Base-by-base conservation (phyloP, 768 basidiomycete genomes). In the Zangia roseola region DNA sequence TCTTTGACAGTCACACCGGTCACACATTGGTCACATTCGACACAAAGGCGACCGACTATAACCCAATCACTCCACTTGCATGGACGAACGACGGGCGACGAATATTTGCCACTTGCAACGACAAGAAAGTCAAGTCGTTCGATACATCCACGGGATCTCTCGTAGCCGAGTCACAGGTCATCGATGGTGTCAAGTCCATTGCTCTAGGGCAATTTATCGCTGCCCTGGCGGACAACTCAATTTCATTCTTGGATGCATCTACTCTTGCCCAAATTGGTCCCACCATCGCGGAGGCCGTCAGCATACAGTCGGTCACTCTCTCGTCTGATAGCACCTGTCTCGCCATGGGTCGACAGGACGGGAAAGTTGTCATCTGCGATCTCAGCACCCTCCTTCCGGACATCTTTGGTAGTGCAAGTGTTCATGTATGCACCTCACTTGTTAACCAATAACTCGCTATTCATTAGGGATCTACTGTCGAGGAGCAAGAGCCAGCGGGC, bases 321-420 rank as follows among this genome's bases (percentile, higher is more conserved):
- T 52, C 41, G 3, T 10, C 30, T 0, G 41, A 54, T 17, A 19
- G 28, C 5, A 35, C 3, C 2, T 16, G 40, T 47, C 45, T 54
- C 3, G 53, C 42, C 1, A 40, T 16, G 12, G 53, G 51, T 26
- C 39, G 36, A 8, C 20, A 12, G 5, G 7, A 38, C 4, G 49
- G 49, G 1, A 40, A 38, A 28, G 10, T 53, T n/a, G 8, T 20
- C 12, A 4, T 53, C 28, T 30, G 40, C 9, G 23, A 39, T 19
- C 52, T 54, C 40, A n/a, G 20, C 3, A 2, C n/a, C 14, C 3
- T 41, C 43, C 28, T 52, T 28, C 21, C 42, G 2, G 34, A 69
- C 24, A 14, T 30, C 30, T 30, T 30, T 30, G 30, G 30, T 6
- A 6, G 3, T 12, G 30, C 6, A 30, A 13, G 30, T 12, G 3